These are phyloP conservation scores for Penicillium sp. DNA, from an alignment of 2,329 filamentous ascomycete genomes.

Conservation along the genomic window DNA sequence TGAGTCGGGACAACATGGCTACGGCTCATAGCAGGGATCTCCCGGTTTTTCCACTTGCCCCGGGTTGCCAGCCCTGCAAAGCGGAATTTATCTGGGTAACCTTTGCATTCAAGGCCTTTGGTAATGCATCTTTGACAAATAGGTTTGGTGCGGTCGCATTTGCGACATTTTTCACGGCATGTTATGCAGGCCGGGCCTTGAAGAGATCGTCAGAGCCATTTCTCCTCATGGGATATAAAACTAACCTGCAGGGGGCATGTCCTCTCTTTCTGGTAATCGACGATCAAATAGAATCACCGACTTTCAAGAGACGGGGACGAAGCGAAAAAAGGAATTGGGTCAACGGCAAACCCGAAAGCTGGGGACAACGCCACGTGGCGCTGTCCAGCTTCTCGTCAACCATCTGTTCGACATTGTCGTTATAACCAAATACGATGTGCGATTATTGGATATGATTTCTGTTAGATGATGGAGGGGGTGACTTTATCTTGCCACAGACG, in stretches of 20 bases:
- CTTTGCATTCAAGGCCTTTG: constrained; percentile 33
- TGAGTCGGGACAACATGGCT: background rate
- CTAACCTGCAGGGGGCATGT: constrained; percentile 2
- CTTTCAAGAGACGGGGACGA: background rate
- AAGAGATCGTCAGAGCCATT: background rate
- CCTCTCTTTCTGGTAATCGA: background rate
- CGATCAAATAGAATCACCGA: background rate
- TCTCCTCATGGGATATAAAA: background rate
- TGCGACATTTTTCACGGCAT: constrained; percentile 35
- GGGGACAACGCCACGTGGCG: background rate
- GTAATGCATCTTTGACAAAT: constrained; percentile 31
- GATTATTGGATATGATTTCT: too few relatives aligned
- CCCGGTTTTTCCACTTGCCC: constrained; percentile 32
- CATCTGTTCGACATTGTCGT: too few relatives aligned
- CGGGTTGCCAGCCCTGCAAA: constrained; percentile 33
- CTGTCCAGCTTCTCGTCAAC: background rate
- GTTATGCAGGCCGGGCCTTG: constrained; percentile 35
- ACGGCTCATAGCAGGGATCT: constrained; percentile 13
- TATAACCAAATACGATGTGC: too few relatives aligned
- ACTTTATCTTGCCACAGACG: too few relatives aligned
- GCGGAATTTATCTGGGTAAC: constrained; percentile 35
- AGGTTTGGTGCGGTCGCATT: constrained; percentile 33
- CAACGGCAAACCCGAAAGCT: background rate
- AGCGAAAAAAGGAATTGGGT: background rate
- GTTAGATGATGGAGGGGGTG: too few relatives aligned